Percentiles rank a stretch among this genome's conserved stretches.
These are phyloP conservation scores for Lotus japonicus DNA, from an alignment of 306 rosid species.

Conservation along the genomic window DNA sequence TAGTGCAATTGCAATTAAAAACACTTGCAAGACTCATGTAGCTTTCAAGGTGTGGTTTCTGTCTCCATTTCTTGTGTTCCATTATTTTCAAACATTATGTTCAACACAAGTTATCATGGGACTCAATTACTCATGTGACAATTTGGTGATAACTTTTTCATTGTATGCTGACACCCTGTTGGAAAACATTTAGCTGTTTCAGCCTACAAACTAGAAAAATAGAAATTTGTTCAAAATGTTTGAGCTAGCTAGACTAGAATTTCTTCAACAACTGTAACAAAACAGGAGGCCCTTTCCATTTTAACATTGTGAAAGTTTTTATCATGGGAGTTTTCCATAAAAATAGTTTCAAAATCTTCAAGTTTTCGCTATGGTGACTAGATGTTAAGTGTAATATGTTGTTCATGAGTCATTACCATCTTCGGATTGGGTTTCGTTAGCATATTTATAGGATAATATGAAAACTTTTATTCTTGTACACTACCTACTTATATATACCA, in stretches of 20 bases:
- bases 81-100: neutral
- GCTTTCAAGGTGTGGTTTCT: constrained; percentile 81
- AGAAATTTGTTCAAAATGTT: neutral
- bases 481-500: neutral
- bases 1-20: constrained; percentile 89
- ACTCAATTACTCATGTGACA: neutral
- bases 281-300: neutral
- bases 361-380: neutral
- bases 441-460: neutral
- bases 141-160: neutral
- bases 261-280: constrained; percentile 2
- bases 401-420: neutral
- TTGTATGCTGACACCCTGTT: neutral
- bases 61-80: neutral
- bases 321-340: neutral
- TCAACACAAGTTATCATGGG: neutral
- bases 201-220: neutral
- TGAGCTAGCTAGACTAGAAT: neutral
- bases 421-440: neutral
- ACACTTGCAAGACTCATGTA: constrained; percentile 79
- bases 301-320: neutral
- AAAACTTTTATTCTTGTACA: neutral
- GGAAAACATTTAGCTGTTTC: constrained; percentile 1
- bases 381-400: neutral
- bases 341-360: neutral